A percentile compares a stretch with the other conserved stretches of the same genome.
phyloP scores from a whole-genome alignment of 1,139 yeast species.

The Yarrowia galli region DNA sequence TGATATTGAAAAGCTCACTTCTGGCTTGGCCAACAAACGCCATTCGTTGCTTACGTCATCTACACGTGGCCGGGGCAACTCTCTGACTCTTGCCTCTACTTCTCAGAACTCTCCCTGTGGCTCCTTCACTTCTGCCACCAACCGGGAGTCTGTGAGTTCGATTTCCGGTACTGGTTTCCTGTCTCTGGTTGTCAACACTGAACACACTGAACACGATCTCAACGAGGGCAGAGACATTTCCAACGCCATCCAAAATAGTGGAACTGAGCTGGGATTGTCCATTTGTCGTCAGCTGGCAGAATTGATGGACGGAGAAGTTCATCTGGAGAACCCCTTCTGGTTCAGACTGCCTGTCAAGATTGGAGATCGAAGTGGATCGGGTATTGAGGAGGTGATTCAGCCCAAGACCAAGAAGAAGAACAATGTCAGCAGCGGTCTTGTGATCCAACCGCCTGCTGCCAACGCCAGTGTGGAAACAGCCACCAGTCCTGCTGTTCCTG shows the following conservation, averaged over 20 bases:
- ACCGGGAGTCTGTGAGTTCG: conserved; percentile 6
- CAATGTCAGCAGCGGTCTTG: conserved; percentile 9
- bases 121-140: conserved; percentile 9
- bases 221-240: conserved; percentile 35
- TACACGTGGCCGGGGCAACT: conserved; percentile 6
- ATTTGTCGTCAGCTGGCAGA: conserved; percentile 87
- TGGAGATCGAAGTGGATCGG: background rate
- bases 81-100: background rate
- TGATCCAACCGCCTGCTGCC: conserved; percentile 1
- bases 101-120: conserved; percentile 20
- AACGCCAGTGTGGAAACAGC: background rate
- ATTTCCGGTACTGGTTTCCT: conserved; percentile 7
- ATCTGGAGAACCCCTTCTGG: conserved; percentile 55
- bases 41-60: background rate
- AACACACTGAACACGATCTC: conserved; percentile 27
- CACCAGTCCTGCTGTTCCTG: conserved; percentile 3
- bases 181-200: conserved; percentile 13
- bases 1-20: conserved; percentile 12
- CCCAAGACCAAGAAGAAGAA: conserved; percentile 13
- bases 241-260: conserved; percentile 48
- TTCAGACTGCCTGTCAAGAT: conserved; percentile 43
- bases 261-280: conserved; percentile 90
- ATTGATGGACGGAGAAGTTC: conserved; percentile 85
- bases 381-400: background rate
- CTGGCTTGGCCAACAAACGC: background rate